Conservation (phyloP, 2,329 filamentous ascomycete species). For the Elsinoe ampelina region DNA sequence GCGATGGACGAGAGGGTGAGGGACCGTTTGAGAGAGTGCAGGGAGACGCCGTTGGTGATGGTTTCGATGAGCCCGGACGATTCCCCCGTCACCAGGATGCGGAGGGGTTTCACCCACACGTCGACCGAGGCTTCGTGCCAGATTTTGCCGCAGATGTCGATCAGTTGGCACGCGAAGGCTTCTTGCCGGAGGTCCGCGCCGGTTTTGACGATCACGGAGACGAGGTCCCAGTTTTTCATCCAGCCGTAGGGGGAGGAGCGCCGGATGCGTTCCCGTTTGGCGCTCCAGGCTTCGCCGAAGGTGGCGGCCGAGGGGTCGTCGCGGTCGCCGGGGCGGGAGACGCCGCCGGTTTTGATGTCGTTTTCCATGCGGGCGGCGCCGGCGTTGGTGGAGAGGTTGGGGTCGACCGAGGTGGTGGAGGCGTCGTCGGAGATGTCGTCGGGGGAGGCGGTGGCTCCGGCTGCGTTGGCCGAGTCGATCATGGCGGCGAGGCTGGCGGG, state of each 20-base stretch:
- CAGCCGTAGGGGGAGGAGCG: constrained; percentile 77
- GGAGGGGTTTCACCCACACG: constrained; percentile 86
- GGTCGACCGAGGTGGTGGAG: constrained; percentile 31
- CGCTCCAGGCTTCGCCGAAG: constrained; percentile 77
- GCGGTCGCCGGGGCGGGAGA: constrained; percentile 70
- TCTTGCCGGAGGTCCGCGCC: constrained; percentile 75
- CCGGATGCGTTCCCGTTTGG: constrained; percentile 74
- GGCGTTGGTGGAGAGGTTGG: constrained; percentile 54
- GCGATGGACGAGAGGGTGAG: constrained; percentile 68
- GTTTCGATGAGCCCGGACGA: constrained; percentile 79
- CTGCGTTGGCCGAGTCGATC: constrained; percentile 60
- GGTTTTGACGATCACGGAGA: constrained; percentile 83
- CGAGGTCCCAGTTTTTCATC: constrained; percentile 83
- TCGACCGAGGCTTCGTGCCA: constrained; percentile 65
- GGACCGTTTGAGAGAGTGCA: constrained; percentile 75
- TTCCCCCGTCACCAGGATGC: constrained; percentile 76
- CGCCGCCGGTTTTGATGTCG: constrained; percentile 75
- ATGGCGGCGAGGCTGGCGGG: constrained; percentile 66
- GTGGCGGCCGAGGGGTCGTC: constrained; percentile 80
- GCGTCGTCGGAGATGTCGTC: constrained; percentile 49
- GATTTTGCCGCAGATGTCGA: constrained; percentile 70
- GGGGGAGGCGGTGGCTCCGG: constrained; percentile 38
- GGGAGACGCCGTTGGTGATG: constrained; percentile 79
- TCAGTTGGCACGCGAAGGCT: constrained; percentile 78
- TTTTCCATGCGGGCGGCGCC: constrained; percentile 82